These are phyloP conservation scores for Aspergillus sp. DNA, from an alignment of 2,329 filamentous ascomycete genomes.

Conservation along the genomic window DNA sequence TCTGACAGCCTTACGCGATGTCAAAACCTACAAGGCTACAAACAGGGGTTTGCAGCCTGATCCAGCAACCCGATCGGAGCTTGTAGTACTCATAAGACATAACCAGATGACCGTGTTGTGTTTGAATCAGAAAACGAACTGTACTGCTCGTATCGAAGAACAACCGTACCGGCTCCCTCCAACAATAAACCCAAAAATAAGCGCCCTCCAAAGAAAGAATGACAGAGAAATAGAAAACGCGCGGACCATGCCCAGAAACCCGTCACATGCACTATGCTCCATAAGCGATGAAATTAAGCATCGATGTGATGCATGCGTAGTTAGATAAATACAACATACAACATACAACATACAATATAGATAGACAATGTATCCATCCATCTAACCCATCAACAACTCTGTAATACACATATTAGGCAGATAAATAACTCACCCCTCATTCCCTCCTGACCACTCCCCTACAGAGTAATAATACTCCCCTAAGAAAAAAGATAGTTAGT, in stretches of 20 bases:
- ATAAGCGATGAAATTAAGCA: neutral
- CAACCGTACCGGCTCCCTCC: neutral
- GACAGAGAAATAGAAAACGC: neutral
- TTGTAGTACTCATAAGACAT: neutral
- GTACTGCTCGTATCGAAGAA: neutral
- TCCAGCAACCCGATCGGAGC: neutral
- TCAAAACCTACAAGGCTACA: neutral
- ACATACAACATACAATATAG: too few species aligned
- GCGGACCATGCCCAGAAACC: neutral
- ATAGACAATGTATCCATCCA: neutral
- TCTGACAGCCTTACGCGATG: slow-evolving; percentile 3
- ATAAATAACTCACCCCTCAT: neutral
- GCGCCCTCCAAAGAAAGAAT: neutral
- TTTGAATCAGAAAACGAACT: neutral
- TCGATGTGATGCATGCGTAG: neutral
- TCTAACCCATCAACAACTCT: neutral
- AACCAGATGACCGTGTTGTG: neutral
- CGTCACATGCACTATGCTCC: neutral
- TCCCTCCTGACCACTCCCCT: too few species aligned
- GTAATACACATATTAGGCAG: neutral
- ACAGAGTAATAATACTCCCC: too few species aligned
- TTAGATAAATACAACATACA: too few species aligned
- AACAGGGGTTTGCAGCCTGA: neutral
- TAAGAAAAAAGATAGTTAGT: too few species aligned
- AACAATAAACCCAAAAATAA: neutral